Evolutionary conservation across 768 basidiomycete species (phyloP), one percentile per base, ranked within the genome.

Genomic region (Peribolospora kevripleyi): DNA sequence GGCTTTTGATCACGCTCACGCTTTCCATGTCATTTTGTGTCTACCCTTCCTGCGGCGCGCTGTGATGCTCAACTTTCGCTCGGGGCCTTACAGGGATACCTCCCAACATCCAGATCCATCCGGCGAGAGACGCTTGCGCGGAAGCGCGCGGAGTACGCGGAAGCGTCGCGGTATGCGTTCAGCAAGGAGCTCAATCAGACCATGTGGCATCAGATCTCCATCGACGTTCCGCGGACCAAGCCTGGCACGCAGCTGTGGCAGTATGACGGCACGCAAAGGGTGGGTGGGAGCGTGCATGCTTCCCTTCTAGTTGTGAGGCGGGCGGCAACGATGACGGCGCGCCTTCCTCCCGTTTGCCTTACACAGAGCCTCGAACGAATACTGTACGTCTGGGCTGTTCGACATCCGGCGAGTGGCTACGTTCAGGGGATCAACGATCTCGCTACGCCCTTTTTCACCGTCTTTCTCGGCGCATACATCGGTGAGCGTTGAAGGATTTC

Each of bases 401-500:
- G 93, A 60, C 93, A 97, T 71, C 93, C 93, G 0, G 91, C 93
- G 4, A 88, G 84, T 57, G 93, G 93, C 7, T 97, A 98, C 68
- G 93, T 98, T 5, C 93, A 98, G 68, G 93, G 93, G 37, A 98
- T 98, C 68, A 97, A 98, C 67, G 93, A 98, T 66, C 79, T 98
- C 42, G 93, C 80, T 1, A 91, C 86, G 3, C 93, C 93, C 0
- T 98, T 98, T 70, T 95, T 91, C 64, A 84, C 97, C 69, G 85
- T 97, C 4, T 98, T 97, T 66, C 73, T 98, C 39, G 85, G 84
- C 41, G 80, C 83, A 54, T 98, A 97, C 66, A 87, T 97, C 55
- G 84, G 90, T 85, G 61, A 50, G 72, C 68, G 3, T 14, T 46
- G 36, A 25, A 45, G 47, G 5, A 56, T 48, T 41, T 42, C 54